Evolutionary conservation across 2,329 filamentous ascomycete genomes (phyloP).

Genomic region (Ophiostoma australiae): DNA sequence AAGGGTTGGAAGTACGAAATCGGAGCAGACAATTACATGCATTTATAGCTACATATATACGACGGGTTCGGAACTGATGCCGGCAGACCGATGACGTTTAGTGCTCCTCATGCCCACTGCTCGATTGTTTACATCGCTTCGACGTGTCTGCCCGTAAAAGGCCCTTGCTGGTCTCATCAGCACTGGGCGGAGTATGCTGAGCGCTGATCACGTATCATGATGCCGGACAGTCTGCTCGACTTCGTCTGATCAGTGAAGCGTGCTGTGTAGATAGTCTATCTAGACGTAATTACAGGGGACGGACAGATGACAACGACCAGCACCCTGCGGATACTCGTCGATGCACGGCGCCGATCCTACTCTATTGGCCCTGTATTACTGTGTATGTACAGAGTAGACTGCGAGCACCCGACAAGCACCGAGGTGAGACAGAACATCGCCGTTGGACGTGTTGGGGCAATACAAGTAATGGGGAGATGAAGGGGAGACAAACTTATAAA

Average conservation of each 20-base stretch:
- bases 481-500: not conserved
- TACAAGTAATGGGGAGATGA: not conserved
- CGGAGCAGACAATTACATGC: not conserved
- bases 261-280: not conserved
- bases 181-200: not conserved
- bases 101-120: not conserved
- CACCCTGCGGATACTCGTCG: not conserved
- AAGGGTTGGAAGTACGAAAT: not conserved
- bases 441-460: not conserved
- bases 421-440: constrained; percentile 11
- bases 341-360: constrained; percentile 9
- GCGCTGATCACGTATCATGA: constrained; percentile 1
- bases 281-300: not conserved
- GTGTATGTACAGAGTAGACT: not conserved
- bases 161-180: not conserved
- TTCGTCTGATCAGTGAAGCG: not conserved
- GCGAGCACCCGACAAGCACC: not conserved
- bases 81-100: not conserved
- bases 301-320: not conserved
- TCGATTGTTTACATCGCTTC: not conserved
- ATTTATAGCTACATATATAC: not conserved
- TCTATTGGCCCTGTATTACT: not conserved
- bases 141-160: not conserved
- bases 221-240: not conserved
- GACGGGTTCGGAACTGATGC: not conserved